Evolutionary conservation across 495 filamentous ascomycete genomes (phyloP).

Genomic region (Aspergillus wentii): DNA sequence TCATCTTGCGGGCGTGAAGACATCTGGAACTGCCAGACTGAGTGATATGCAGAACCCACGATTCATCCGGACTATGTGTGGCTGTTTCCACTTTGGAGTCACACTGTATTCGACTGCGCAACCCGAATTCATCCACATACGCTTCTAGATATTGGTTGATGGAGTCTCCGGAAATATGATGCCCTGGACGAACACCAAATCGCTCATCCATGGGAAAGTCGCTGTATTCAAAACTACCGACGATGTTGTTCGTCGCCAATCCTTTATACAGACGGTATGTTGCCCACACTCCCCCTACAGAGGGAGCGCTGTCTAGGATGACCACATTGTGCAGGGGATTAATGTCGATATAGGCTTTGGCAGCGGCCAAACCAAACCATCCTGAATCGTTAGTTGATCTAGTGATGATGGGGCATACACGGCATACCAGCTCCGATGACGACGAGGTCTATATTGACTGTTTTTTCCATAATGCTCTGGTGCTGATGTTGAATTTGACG

Average conservation of each 20-base stretch:
- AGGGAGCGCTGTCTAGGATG: conserved; percentile 4
- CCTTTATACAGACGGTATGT: conserved; percentile 50
- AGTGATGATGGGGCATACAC: too few relatives aligned
- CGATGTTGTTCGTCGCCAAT: conserved; percentile 43
- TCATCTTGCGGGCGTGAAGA: too few relatives aligned
- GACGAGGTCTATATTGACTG: conserved; percentile 3
- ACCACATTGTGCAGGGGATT: conserved; percentile 5
- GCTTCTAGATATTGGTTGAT: conserved; percentile 52
- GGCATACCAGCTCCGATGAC: conserved; percentile 2
- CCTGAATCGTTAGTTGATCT: not conserved
- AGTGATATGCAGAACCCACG: not conserved
- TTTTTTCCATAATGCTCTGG: conserved; percentile 3
- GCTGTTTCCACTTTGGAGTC: not conserved
- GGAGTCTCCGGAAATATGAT: conserved; percentile 55
- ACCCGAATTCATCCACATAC: conserved; percentile 21
- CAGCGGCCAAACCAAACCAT: conserved; percentile 2
- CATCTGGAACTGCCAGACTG: too few relatives aligned
- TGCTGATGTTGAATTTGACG: too few relatives aligned
- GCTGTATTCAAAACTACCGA: conserved; percentile 51
- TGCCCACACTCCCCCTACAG: conserved; percentile 60
- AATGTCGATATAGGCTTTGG: conserved; percentile 3
- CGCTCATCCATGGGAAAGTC: conserved; percentile 54
- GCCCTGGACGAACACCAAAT: conserved; percentile 45
- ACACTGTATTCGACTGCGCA: not conserved
- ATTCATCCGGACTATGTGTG: not conserved